A percentile compares a stretch with the other conserved stretches of the same genome.
Conservation (phyloP, 1,284 basidiomycete species). For the Sphaerobolus stellatus region DNA sequence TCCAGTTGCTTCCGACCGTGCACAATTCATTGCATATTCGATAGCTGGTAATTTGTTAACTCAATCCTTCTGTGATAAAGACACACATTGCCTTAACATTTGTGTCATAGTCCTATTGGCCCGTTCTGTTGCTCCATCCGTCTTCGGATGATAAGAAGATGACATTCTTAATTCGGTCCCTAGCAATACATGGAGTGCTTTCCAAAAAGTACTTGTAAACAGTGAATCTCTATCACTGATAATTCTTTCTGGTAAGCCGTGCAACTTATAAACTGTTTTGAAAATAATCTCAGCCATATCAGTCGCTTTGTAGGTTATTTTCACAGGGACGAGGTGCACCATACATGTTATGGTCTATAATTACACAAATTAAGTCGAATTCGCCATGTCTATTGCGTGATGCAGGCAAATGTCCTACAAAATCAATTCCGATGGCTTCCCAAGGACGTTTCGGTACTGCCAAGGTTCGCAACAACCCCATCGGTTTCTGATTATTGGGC, state of each 20-base stretch:
- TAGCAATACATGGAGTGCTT: slow-evolving; percentile 21
- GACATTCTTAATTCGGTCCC: slow-evolving; percentile 26
- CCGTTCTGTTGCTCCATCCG: slow-evolving; percentile 24
- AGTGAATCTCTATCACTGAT: slow-evolving; percentile 8
- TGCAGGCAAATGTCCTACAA: slow-evolving; percentile 38
- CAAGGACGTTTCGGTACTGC: slow-evolving; percentile 33
- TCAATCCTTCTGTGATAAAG: slow-evolving; percentile 22
- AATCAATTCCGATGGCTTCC: slow-evolving; percentile 43
- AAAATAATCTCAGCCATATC: slow-evolving; percentile 26
- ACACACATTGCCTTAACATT: slow-evolving; percentile 21
- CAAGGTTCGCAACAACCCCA: slow-evolving; percentile 33
- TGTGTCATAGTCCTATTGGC: slow-evolving; percentile 23
- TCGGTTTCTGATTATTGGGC: slow-evolving; percentile 30
- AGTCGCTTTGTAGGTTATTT: slow-evolving; percentile 17
- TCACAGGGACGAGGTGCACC: slow-evolving; percentile 32
- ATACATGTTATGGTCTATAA: slow-evolving; percentile 35
- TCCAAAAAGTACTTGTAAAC: slow-evolving; percentile 28
- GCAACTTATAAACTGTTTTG: slow-evolving; percentile 24
- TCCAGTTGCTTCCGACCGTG: slow-evolving; percentile 33
- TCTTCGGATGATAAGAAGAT: slow-evolving; percentile 10
- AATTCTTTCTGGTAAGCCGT: slow-evolving; percentile 26
- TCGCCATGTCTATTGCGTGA: slow-evolving; percentile 26
- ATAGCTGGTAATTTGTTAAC: slow-evolving; percentile 17
- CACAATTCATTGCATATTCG: slow-evolving; percentile 30
- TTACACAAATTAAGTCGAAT: slow-evolving; percentile 31